Evolutionary conservation across 1,284 basidiomycete species (phyloP), one percentile per base, ranked within the genome.

Genomic region (Moesziomyces antarcticus): DNA sequence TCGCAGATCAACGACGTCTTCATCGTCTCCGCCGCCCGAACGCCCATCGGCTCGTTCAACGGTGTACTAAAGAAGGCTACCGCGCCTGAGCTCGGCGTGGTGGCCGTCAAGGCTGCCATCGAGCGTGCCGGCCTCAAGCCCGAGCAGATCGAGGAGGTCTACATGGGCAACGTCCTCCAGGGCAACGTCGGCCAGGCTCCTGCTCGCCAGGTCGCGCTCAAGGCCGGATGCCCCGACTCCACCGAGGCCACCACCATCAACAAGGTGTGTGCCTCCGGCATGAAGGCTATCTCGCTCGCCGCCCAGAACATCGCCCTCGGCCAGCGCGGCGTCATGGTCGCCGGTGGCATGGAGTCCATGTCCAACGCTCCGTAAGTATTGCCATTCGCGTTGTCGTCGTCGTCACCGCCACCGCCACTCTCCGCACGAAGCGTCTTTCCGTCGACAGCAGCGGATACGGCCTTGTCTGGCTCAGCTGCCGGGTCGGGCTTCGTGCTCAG

Each of bases 221-320:
- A 96, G 85, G 94, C 96, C 24, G 96, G 96, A 1, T 83, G 97
- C 85, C 90, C 89, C 73, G 85, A 90, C 22, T 88, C 88, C 66
- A 94, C 94, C 40, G 97, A 99, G 86, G 95, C 95, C 20, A 99
- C 97, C 42, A 99, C 97, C 55, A 92, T 99, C 87, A 99, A 99
- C 85, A 86, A 85, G 93, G 85, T 86, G 45, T 86, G 86, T 80
- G 86, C 86, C 18, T 84, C 82, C 3, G 86, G 86, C 35, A 85
- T 86, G 84, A 86, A 86, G 81, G 80, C 85, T 11, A 83, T 86
- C 72, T 85, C 85, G 72, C 80, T 86, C 46, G 86, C 85, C 35
- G 73, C 85, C 41, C 85, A 86, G 74, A 85, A 81, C 79, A 84
- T 86, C 50, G 80, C 82, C 56, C 84, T 85, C 24, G 85, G 85